phyloP scores from a whole-genome alignment of 768 basidiomycete species.

The Trametes punicea region DNA sequence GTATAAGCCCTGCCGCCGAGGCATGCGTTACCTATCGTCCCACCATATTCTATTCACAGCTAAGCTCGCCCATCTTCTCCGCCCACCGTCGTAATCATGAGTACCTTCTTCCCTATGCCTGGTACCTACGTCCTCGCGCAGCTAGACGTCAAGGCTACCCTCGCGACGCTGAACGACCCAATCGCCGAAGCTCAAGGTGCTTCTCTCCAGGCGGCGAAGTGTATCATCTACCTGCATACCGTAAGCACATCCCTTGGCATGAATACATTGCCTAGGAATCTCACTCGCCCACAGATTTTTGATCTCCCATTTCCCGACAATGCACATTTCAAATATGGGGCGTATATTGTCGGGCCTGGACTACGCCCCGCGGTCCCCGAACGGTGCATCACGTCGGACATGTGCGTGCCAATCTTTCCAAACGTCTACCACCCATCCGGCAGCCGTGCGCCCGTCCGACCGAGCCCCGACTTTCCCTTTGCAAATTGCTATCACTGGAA shows the following conservation, averaged over 20 bases:
- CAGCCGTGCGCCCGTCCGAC: no score
- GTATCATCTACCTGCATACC: not conserved
- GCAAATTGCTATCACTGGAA: no score
- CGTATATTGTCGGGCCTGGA: not conserved
- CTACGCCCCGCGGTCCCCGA: not conserved
- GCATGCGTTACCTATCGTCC: no score
- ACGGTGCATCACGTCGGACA: not conserved
- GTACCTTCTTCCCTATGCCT: not conserved
- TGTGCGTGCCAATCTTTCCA: not conserved
- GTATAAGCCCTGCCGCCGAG: no score
- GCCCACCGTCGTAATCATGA: no score
- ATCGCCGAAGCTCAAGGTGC: not conserved
- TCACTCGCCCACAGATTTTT: no score
- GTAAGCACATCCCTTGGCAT: not conserved
- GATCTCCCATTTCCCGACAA: not conserved
- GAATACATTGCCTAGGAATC: not conserved
- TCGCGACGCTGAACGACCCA: not conserved
- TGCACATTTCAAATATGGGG: not conserved
- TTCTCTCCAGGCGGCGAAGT: not conserved
- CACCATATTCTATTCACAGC: no score
- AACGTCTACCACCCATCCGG: not conserved
- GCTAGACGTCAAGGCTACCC: not conserved
- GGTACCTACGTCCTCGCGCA: not conserved
- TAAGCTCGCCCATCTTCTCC: no score
- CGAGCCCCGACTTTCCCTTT: no score